phyloP scores from a whole-genome alignment of 2,329 filamentous ascomycete species.

The Diaporthe eres region DNA sequence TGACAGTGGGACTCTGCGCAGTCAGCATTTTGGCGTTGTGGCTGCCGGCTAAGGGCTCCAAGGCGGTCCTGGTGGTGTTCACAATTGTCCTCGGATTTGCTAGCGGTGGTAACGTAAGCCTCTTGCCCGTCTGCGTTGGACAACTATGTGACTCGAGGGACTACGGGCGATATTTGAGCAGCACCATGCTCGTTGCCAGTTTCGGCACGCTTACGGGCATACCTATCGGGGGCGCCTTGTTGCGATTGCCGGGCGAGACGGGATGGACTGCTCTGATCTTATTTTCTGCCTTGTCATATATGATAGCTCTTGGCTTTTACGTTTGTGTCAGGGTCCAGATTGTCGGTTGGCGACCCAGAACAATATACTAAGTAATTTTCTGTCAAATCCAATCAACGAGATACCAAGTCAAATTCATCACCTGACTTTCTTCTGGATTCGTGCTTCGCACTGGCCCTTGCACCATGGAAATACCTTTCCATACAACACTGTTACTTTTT shows the following conservation, averaged over 20 bases:
- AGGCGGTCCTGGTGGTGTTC: constrained; percentile 75
- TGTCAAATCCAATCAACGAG: no score
- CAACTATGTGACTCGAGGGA: constrained; percentile 83
- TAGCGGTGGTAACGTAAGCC: constrained; percentile 81
- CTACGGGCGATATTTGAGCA: constrained; percentile 88
- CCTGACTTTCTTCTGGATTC: not conserved
- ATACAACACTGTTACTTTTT: not conserved
- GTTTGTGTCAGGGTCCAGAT: constrained; percentile 50
- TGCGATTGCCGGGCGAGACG: constrained; percentile 48
- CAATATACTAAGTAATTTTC: constrained; percentile 44
- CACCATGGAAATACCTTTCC: not conserved
- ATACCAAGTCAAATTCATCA: no score
- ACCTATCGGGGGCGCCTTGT: constrained; percentile 58
- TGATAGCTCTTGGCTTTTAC: constrained; percentile 51
- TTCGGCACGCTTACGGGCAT: constrained; percentile 72
- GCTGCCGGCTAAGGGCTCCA: constrained; percentile 71
- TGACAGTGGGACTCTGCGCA: constrained; percentile 71
- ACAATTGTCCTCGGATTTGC: constrained; percentile 82
- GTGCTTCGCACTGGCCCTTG: not conserved
- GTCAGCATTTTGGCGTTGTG: constrained; percentile 74
- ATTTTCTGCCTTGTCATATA: constrained; percentile 55
- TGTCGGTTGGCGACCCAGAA: constrained; percentile 51
- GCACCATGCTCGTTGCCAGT: constrained; percentile 82
- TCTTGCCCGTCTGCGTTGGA: constrained; percentile 85
- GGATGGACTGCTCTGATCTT: constrained; percentile 56